Evolutionary conservation across 2,329 filamentous ascomycete species (phyloP).

Genomic region (Coniochaeta hoffmannii): DNA sequence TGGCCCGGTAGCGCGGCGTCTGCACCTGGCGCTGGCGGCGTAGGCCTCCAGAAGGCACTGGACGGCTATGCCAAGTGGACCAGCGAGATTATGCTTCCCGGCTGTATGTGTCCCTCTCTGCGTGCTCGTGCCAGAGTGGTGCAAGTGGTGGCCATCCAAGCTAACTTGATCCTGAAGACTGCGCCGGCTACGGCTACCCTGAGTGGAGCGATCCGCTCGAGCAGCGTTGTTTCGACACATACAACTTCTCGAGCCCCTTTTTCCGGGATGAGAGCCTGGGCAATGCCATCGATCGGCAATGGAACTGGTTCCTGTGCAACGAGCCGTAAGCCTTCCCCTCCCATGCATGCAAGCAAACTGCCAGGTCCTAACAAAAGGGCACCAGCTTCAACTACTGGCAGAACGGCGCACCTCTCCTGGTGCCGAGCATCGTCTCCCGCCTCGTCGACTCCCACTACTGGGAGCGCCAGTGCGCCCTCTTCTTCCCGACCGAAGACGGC

Average conservation of each 20-base stretch:
- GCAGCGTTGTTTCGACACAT: conserved; percentile 35
- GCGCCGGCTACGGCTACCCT: conserved; percentile 24
- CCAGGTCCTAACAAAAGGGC: not conserved
- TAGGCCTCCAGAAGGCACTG: conserved; percentile 43
- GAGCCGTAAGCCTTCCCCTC: conserved; percentile 20
- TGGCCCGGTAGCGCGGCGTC: conserved; percentile 31
- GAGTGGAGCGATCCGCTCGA: conserved; percentile 35
- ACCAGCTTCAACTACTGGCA: conserved; percentile 31
- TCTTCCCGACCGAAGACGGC: conserved; percentile 31
- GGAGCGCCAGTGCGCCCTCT: conserved; percentile 34
- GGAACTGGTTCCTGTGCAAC: conserved; percentile 51
- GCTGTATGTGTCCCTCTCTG: conserved; percentile 19
- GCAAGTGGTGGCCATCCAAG: not conserved
- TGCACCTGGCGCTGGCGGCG: conserved; percentile 40
- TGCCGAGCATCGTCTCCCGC: conserved; percentile 32
- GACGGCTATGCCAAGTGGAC: conserved; percentile 44
- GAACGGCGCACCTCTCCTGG: conserved; percentile 34
- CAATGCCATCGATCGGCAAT: conserved; percentile 42
- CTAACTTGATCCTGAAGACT: not conserved
- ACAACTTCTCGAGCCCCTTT: conserved; percentile 35
- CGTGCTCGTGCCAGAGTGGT: not conserved
- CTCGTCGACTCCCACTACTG: conserved; percentile 28
- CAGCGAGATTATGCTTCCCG: conserved; percentile 32
- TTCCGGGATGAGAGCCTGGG: conserved; percentile 26
- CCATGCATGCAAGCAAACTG: too few relatives aligned